phyloP scores from a whole-genome alignment of 2,329 filamentous ascomycete genomes.

The Neoarthrinium moseri region DNA sequence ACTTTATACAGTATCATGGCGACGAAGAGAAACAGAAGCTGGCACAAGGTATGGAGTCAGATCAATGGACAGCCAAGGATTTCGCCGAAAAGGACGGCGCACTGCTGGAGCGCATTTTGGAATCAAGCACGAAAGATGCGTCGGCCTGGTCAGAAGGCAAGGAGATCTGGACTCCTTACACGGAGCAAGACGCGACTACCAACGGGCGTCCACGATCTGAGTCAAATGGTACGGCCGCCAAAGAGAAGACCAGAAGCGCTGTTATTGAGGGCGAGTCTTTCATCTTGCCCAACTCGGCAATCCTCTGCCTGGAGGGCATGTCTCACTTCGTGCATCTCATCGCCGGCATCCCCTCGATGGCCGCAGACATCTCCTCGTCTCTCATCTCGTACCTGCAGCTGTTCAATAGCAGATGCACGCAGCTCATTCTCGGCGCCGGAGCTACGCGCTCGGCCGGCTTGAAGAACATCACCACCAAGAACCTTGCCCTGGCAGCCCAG shows the following conservation, averaged over 20 bases:
- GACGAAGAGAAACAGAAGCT: slow-evolving; percentile 73
- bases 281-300: slow-evolving; percentile 79
- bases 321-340: slow-evolving; percentile 81
- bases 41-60: slow-evolving; percentile 74
- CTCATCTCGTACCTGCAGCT: slow-evolving; percentile 85
- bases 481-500: slow-evolving; percentile 88
- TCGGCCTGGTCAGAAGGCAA: slow-evolving; percentile 62
- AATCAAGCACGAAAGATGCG: slow-evolving; percentile 70
- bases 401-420: slow-evolving; percentile 95
- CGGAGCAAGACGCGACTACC: slow-evolving; percentile 34
- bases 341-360: slow-evolving; percentile 84
- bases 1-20: slow-evolving; percentile 71
- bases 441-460: slow-evolving; percentile 85
- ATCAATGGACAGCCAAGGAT: slow-evolving; percentile 77
- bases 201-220: slow-evolving; percentile 34
- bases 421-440: slow-evolving; percentile 91
- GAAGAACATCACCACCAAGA: slow-evolving; percentile 95
- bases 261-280: slow-evolving; percentile 82
- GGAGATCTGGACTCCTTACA: slow-evolving; percentile 55
- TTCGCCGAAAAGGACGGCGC: slow-evolving; percentile 63
- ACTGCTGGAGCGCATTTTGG: slow-evolving; percentile 63
- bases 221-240: slow-evolving; percentile 46
- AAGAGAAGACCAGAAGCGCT: slow-evolving; percentile 69
- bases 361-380: slow-evolving; percentile 74
- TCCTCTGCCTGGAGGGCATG: slow-evolving; percentile 78